Base-by-base conservation (phyloP, 2,329 filamentous ascomycete genomes). In the Geosmithia morbida region DNA sequence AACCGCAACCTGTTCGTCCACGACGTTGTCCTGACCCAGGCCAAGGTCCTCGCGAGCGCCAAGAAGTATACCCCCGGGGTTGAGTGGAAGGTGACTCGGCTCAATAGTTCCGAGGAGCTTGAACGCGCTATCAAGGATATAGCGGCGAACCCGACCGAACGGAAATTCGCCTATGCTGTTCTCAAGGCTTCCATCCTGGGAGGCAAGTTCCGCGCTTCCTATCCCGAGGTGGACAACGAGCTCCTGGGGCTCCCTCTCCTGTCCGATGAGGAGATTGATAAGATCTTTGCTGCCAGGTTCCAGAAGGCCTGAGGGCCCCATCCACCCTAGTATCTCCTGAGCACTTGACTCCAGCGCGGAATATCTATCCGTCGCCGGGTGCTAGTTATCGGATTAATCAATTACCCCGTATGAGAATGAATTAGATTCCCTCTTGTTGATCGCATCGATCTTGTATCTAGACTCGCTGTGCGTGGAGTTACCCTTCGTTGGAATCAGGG, bases 1-100 rank as follows among this genome's bases (percentile, higher is more conserved):
- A 75, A 77, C 52, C 57, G 62, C 8, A 49, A 55, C 4, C 57
- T 77, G 2, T 61, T 59, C 45, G 57, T 70, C 19, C 53, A 66
- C 7, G 62, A 65, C 20, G 57, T 64, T 19, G 54, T 56, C 2
- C 60, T 64, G 16, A 65, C 66, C 0, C 70, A 73, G 53, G 59
- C 59, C 42, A 53, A 58, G 41, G 50, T 69, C 7, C 41, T 69
- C 2, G 65, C 57, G 2, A 57, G 61, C 1, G 59, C 71, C 3
- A 71, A 78, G 59, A 64, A 67, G 40, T 56, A 60, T 1, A 68
- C 66, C 1, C 65, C 63, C 1, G 52, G 57, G 16, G 67, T 68
- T 50, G 40, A 46, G n/a, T 77, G 66, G 63, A 59, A 61, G 1
- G 60, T 74, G 0, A 61, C 58, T 4, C 55, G 53, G 14, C 41